Base-by-base conservation (phyloP, 345 rosid genomes). In the Boechera stricta region DNA sequence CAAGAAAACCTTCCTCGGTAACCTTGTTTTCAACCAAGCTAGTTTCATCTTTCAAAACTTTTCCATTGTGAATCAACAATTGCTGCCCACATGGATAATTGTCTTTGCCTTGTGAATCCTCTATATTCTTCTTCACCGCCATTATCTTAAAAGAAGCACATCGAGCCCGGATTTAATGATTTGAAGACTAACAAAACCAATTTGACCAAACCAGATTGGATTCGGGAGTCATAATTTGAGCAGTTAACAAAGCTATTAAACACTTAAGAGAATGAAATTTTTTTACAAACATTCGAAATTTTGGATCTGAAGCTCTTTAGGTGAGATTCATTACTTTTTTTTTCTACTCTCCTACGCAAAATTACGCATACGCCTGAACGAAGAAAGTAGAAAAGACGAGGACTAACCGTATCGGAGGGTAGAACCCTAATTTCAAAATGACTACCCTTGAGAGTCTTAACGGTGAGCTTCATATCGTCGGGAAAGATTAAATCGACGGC, bases 81-180 rank as follows among this genome's bases (percentile, higher is more conserved):
- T 95, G 98, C 67, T 89, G 97, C 21, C 96, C 99, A 82, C 97
- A 95, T 3, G 99, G 99, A 62, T 92, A 95, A 82, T 88, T 92
- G 69, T 89, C 98, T 79, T 92, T 95, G 12, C 99, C 99, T 81
- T 93, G 93, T 8, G 85, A 83, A 82, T 93, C 99, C 79, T 96
- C 99, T 71, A 96, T 96, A 77, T 87, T 88, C 84, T 93, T 96
- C 89, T 96, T 96, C 81, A 96, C 99, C 54, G 93, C 93, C 96
- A 96, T 93, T 68, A 96, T 78, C 99, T 81, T 44, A 39, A 55
- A 24, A 13, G 2, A 55, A 60, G 39, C 64, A 53, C 75, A 70
- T 35, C 39, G 42, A 49, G 3, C 16, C 35, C 61, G 8, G 21
- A 73, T 73, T 28, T 10, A 26, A 39, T 24, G 13, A 44, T 38